phyloP scores from a whole-genome alignment of 768 basidiomycete genomes.

The Boletales sp. region DNA sequence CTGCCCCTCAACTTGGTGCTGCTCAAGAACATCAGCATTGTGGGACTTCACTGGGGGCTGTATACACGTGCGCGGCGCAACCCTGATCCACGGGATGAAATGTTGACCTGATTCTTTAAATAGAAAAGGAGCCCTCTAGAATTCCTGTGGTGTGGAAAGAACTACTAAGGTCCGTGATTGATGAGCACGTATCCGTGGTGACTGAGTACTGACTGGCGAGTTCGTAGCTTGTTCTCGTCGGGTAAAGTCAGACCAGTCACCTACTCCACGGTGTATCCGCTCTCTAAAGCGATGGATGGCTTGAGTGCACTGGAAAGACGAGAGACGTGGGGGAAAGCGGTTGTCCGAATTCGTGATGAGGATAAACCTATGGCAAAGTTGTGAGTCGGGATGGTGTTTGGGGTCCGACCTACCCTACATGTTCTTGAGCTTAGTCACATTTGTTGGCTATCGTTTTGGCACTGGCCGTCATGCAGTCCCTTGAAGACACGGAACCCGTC shows the following conservation, averaged over 20 bases:
- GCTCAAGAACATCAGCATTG: constrained; percentile 79
- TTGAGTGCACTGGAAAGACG: constrained; percentile 73
- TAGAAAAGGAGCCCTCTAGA: constrained; percentile 64
- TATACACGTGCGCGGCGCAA: constrained; percentile 53
- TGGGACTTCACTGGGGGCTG: constrained; percentile 87
- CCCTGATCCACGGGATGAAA: not conserved
- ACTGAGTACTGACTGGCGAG: constrained; percentile 1
- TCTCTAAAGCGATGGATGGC: constrained; percentile 66
- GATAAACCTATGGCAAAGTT: constrained; percentile 39
- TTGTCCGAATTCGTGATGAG: constrained; percentile 63
- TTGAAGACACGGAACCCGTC: constrained; percentile 52
- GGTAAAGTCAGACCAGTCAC: constrained; percentile 64
- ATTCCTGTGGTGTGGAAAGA: constrained; percentile 70
- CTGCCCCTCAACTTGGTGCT: constrained; percentile 81
- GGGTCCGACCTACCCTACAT: constrained; percentile 11
- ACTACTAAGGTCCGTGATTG: constrained; percentile 52
- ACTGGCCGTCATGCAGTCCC: constrained; percentile 29
- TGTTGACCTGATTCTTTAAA: not conserved
- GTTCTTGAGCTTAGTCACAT: not conserved
- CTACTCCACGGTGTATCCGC: constrained; percentile 64
- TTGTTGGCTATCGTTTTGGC: not conserved
- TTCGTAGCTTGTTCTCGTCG: constrained; percentile 59
- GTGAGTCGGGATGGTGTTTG: constrained; percentile 23
- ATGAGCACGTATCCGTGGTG: not conserved
- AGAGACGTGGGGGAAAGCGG: constrained; percentile 90